Percentiles rank a stretch among this genome's conserved stretches.
phyloP scores from a whole-genome alignment of 768 basidiomycete species.

The Lentinula guzmanii region DNA sequence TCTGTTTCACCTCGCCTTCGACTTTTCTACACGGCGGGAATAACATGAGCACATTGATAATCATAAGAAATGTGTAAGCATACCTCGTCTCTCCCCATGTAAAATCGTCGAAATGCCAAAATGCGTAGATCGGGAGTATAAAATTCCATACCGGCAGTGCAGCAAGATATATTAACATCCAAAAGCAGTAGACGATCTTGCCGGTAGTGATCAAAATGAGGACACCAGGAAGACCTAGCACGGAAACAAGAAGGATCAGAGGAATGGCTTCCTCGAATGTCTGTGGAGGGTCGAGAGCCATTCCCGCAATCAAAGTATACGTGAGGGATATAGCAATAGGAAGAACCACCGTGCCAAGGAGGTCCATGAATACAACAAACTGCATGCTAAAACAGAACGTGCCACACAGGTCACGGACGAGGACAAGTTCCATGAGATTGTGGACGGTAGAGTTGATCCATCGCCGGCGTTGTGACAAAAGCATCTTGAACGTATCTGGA shows the following conservation, averaged over 20 bases:
- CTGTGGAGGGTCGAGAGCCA: slow-evolving; percentile 74
- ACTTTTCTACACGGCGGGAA: slow-evolving; percentile 63
- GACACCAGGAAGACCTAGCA: slow-evolving; percentile 89
- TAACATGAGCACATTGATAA: slow-evolving; percentile 12
- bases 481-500: slow-evolving; percentile 88
- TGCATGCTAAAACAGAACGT: slow-evolving; percentile 99
- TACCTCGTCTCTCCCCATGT: slow-evolving; percentile 99
- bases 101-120: slow-evolving; percentile 99
- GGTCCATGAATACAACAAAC: slow-evolving; percentile 97
- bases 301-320: slow-evolving; percentile 78
- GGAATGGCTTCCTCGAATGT: slow-evolving; percentile 93
- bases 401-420: slow-evolving; percentile 94
- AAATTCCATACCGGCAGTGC: slow-evolving; percentile 98
- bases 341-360: slow-evolving; percentile 85
- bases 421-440: slow-evolving; percentile 98
- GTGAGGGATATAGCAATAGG: slow-evolving; percentile 93
- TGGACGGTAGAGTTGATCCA: slow-evolving; percentile 99
- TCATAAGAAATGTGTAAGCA: slow-evolving; percentile 16
- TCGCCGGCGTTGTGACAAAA: slow-evolving; percentile 93
- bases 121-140: slow-evolving; percentile 88
- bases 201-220: slow-evolving; percentile 91
- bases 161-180: slow-evolving; percentile 94
- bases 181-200: slow-evolving; percentile 93
- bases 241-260: slow-evolving; percentile 79
- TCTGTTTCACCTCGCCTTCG: slow-evolving; percentile 79